Conservation (phyloP, 1,284 basidiomycete genomes). For the Phenoliferia sp. region DNA sequence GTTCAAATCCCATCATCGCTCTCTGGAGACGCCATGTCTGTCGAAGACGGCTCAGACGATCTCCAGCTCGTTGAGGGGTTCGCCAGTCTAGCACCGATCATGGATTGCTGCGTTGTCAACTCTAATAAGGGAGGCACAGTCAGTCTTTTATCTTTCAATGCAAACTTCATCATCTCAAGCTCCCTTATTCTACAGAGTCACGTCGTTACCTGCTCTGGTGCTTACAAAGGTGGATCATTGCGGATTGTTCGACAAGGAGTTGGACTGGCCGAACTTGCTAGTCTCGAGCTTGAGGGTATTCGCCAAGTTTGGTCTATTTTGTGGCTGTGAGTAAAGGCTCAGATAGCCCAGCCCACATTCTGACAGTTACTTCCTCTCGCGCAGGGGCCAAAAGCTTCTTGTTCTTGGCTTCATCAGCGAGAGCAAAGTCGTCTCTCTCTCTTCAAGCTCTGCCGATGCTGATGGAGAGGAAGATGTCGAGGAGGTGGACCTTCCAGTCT, state of each 20-base stretch:
- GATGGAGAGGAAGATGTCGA: conserved; percentile 39
- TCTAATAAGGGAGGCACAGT: conserved; percentile 68
- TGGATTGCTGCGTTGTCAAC: conserved; percentile 75
- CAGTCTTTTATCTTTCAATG: conserved; percentile 32
- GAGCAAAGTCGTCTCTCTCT: conserved; percentile 39
- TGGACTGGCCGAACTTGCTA: conserved; percentile 61
- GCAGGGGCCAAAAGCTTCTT: conserved; percentile 38
- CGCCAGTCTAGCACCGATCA: conserved; percentile 80
- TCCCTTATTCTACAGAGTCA: conserved; percentile 54
- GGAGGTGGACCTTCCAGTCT: conserved; percentile 42
- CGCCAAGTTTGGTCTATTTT: conserved; percentile 62
- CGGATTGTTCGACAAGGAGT: conserved; percentile 81
- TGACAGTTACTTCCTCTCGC: too few relatives aligned
- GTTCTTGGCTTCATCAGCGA: conserved; percentile 46
- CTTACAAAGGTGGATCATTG: conserved; percentile 70
- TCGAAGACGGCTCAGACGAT: conserved; percentile 44
- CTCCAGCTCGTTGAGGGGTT: conserved; percentile 60
- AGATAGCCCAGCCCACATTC: not conserved
- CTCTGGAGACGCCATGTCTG: conserved; percentile 32
- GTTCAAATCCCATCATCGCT: conserved; percentile 50
- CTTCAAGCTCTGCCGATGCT: conserved; percentile 36
- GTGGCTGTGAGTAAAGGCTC: not conserved
- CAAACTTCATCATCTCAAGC: not conserved
- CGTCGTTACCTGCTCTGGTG: conserved; percentile 85
- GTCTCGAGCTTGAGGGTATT: conserved; percentile 56